Evolutionary conservation across 768 basidiomycete species (phyloP).

Genomic region (Strobilomyces echinocephalus): DNA sequence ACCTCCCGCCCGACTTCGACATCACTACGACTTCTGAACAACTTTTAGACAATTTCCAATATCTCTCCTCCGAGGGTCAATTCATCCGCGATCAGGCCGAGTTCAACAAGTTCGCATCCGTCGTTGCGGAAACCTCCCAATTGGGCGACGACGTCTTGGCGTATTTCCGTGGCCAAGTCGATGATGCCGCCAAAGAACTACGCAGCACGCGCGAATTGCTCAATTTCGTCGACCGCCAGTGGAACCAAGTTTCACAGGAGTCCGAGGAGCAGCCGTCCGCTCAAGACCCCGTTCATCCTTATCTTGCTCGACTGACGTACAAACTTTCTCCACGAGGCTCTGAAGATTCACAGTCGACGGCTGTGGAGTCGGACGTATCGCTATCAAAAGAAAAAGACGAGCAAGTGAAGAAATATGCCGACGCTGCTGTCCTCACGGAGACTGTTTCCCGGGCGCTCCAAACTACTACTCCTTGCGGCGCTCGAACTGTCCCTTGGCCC

Average conservation of each 20-base stretch:
- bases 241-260: conserved; percentile 41
- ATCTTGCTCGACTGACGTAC: conserved; percentile 13
- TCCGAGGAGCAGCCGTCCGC: conserved; percentile 40
- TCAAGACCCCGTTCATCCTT: conserved; percentile 3
- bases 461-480: conserved; percentile 22
- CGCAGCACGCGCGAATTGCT: conserved; percentile 42
- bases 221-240: conserved; percentile 40
- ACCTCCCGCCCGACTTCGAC: conserved; percentile 42
- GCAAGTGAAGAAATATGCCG: conserved; percentile 13
- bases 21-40: conserved; percentile 40
- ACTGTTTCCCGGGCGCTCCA: conserved; percentile 10
- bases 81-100: conserved; percentile 37
- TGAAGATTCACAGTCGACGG: conserved; percentile 60
- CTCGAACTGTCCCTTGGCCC: conserved; percentile 34
- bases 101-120: conserved; percentile 40
- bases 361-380: conserved; percentile 31
- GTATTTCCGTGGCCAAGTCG: conserved; percentile 49
- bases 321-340: conserved; percentile 53
- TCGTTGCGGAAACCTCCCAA: conserved; percentile 46
- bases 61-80: conserved; percentile 40
- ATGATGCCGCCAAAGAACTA: conserved; percentile 49
- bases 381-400: conserved; percentile 18
- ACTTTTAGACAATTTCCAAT: conserved; percentile 52
- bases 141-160: conserved; percentile 43
- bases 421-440: conserved; percentile 21